phyloP scores from a whole-genome alignment of 257 asterid species.

The Haberlea rhodopensis region DNA sequence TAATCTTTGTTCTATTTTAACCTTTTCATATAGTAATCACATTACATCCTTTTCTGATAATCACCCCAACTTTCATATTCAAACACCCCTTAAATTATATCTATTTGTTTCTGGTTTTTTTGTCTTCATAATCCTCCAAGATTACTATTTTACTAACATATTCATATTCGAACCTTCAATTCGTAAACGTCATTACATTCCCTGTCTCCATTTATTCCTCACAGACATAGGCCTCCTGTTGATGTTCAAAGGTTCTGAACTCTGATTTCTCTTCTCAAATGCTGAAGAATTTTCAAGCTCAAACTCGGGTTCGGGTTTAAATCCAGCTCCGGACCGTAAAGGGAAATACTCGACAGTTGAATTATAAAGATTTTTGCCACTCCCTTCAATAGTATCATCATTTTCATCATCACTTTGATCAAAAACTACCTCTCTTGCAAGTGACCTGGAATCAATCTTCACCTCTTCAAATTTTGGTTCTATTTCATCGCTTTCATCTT shows the following conservation, averaged over 20 bases:
- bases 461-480: constrained; percentile 29
- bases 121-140: too few species aligned
- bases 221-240: not conserved
- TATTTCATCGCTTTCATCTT: constrained; percentile 15
- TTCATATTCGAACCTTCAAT: too few species aligned
- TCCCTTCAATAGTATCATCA: not conserved
- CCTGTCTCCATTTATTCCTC: not conserved
- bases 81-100: too few species aligned
- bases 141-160: too few species aligned
- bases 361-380: not conserved
- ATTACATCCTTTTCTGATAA: too few species aligned
- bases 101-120: too few species aligned
- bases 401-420: constrained; percentile 47
- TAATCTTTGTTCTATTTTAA: too few species aligned
- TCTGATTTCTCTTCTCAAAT: not conserved
- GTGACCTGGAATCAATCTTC: constrained; percentile 19
- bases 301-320: not conserved
- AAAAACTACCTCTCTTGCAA: constrained; percentile 23
- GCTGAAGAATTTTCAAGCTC: not conserved
- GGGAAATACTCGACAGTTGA: not conserved
- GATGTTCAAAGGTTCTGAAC: not conserved
- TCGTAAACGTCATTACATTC: not conserved
- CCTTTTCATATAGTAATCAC: too few species aligned
- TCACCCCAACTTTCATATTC: too few species aligned
- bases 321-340: not conserved